These are phyloP conservation scores for Beta corolliflora DNA, from an alignment of 179 eudicot genomes.

Conservation along the genomic window DNA sequence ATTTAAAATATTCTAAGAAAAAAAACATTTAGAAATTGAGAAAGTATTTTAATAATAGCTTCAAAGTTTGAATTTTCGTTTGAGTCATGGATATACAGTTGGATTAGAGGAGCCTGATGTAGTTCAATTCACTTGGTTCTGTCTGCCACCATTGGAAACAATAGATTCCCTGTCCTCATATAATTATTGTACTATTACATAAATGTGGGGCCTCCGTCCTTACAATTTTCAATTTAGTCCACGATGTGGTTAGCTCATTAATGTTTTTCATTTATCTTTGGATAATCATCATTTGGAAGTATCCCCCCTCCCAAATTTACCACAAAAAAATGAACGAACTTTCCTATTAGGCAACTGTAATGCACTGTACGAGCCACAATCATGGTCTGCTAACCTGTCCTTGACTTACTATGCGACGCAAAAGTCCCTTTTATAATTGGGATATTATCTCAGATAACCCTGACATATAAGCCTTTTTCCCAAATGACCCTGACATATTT, in stretches of 20 bases:
- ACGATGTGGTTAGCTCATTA: constrained; percentile 12
- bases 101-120: neutral
- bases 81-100: neutral
- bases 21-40: too few species aligned
- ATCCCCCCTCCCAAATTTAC: neutral
- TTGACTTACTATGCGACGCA: neutral
- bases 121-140: neutral
- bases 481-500: too few species aligned
- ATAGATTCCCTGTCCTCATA: constrained; percentile 16
- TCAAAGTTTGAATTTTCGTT: constrained; percentile 1
- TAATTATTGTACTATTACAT: neutral
- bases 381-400: constrained; percentile 8
- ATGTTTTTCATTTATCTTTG: neutral
- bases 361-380: constrained; percentile 4
- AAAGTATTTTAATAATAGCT: too few species aligned
- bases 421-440: constrained; percentile 14
- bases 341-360: neutral
- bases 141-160: constrained; percentile 28
- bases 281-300: constrained; percentile 15
- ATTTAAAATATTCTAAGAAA: too few species aligned
- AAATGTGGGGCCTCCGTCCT: neutral
- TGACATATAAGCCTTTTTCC: too few species aligned
- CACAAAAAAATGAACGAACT: neutral
- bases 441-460: too few species aligned
- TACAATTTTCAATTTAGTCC: neutral